These are phyloP conservation scores for Epithele typhae DNA, from an alignment of 768 basidiomycete species.

Conservation along the genomic window DNA sequence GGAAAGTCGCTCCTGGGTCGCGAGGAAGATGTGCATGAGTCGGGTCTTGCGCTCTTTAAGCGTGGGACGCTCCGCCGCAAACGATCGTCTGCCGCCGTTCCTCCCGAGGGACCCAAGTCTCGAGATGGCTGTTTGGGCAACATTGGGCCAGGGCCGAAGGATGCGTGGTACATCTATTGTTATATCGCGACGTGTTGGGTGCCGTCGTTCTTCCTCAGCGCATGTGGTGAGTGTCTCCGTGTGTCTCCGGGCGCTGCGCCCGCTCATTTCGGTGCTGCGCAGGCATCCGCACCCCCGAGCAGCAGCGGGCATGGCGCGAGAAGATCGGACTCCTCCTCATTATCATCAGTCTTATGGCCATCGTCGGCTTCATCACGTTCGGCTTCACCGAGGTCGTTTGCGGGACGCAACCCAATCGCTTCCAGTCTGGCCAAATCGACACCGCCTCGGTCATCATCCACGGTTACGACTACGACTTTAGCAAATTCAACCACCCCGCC, in stretches of 20 bases:
- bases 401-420: constrained; percentile 80
- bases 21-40: constrained; percentile 89
- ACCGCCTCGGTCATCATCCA: constrained; percentile 87
- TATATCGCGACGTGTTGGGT: constrained; percentile 78
- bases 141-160: constrained; percentile 82
- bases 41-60: constrained; percentile 89
- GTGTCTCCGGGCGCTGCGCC: too few species aligned
- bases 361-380: constrained; percentile 96
- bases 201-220: constrained; percentile 70
- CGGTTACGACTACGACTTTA: constrained; percentile 90
- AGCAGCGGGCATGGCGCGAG: constrained; percentile 96
- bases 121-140: constrained; percentile 56
- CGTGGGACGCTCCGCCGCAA: constrained; percentile 76
- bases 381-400: constrained; percentile 96
- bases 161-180: constrained; percentile 95
- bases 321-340: constrained; percentile 91
- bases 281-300: constrained; percentile 86
- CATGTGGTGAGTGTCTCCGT: constrained; percentile 61
- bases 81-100: constrained; percentile 43
- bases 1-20: constrained; percentile 88
- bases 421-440: constrained; percentile 72
- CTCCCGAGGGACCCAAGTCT: constrained; percentile 33
- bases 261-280: background rate
- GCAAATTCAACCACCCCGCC: constrained; percentile 78
- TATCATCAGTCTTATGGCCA: constrained; percentile 81